A percentile compares a stretch with the other conserved stretches of the same genome.
Conservation (phyloP, 2,329 filamentous ascomycete species). For the Exophiala spinifera region DNA sequence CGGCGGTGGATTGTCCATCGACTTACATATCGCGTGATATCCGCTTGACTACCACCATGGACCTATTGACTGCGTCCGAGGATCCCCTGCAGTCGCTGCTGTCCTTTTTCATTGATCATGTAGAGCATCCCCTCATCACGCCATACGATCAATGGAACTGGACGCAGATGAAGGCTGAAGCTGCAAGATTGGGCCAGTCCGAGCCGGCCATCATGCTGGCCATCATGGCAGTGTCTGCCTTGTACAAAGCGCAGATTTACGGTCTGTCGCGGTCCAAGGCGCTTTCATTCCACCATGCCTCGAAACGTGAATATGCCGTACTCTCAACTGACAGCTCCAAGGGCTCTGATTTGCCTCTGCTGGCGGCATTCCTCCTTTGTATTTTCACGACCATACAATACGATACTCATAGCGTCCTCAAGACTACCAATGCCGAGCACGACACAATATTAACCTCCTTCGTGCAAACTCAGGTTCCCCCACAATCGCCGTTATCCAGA, state of each 20-base stretch:
- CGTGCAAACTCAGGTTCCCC: background rate
- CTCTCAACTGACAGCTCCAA: background rate
- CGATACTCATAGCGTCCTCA: background rate
- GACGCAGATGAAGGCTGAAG: background rate
- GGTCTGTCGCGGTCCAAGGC: constrained; percentile 1
- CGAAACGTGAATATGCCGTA: background rate
- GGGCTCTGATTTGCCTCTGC: background rate
- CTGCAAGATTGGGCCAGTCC: background rate
- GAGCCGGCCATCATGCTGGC: background rate
- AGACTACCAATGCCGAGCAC: background rate
- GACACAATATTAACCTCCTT: background rate
- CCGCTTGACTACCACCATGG: background rate
- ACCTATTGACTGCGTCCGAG: background rate
- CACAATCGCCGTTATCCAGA: background rate
- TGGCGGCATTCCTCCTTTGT: background rate
- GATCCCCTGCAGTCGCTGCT: background rate
- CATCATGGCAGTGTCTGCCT: background rate
- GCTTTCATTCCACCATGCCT: background rate
- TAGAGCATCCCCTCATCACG: background rate
- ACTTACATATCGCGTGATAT: background rate
- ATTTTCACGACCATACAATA: background rate
- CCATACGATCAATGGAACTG: constrained; percentile 2
- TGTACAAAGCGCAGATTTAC: constrained; percentile 4
- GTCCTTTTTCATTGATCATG: constrained; percentile 1
- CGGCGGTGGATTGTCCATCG: background rate